A percentile compares a stretch with the other conserved stretches of the same genome.
phyloP scores from a whole-genome alignment of 768 basidiomycete genomes.

The Podaxis rugospora region DNA sequence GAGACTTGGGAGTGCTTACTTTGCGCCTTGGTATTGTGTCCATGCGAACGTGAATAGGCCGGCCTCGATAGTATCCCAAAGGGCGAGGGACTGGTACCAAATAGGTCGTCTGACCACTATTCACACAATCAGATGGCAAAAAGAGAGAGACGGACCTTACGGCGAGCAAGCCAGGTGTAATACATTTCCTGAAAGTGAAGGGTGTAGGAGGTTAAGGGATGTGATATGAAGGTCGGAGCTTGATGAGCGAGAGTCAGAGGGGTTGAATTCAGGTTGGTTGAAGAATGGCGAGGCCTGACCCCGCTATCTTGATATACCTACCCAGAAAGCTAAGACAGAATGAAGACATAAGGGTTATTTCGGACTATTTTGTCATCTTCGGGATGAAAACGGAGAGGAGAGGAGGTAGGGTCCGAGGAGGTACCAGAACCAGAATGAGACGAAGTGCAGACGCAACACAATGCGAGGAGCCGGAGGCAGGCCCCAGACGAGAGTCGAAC shows the following conservation, averaged over 20 bases:
- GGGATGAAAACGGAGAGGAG: not conserved
- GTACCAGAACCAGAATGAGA: not conserved
- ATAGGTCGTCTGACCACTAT: not conserved
- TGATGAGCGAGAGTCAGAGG: not conserved
- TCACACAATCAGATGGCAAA: not conserved
- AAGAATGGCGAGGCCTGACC: not conserved
- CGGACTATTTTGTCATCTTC: no score
- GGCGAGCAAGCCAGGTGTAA: slow-evolving; percentile 21
- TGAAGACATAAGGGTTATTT: no score
- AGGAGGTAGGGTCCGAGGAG: not conserved
- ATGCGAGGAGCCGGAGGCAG: not conserved
- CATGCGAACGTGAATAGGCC: slow-evolving; percentile 24
- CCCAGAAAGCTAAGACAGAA: not conserved
- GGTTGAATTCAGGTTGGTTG: not conserved
- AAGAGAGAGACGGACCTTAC: slow-evolving; percentile 19
- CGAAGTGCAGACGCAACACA: not conserved
- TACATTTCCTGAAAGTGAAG: slow-evolving; percentile 16
- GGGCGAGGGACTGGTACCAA: slow-evolving; percentile 24
- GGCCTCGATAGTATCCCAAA: slow-evolving; percentile 32
- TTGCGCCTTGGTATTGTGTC: slow-evolving; percentile 22
- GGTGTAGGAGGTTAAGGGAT: not conserved
- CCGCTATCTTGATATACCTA: not conserved
- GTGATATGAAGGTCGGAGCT: not conserved
- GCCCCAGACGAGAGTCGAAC: no score
- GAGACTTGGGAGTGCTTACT: not conserved